Evolutionary conservation across 768 basidiomycete species (phyloP), one percentile per base, ranked within the genome.

Genomic region (Collybia sordida): DNA sequence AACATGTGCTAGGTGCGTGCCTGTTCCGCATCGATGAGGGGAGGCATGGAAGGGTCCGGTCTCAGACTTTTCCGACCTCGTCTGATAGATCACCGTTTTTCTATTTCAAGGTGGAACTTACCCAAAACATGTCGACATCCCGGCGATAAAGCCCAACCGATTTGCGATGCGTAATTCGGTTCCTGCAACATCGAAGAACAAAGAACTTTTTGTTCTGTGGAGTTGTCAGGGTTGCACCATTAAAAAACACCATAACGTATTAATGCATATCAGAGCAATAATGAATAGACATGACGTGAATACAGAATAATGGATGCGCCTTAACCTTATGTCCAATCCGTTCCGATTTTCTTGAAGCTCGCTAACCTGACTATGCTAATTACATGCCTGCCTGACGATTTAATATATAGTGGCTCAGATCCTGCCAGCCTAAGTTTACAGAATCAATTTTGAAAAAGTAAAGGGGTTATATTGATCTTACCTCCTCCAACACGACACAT

Each of bases 401-500:
- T 47, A 88, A 68, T 61, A 90, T 81, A 61, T 89, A 91, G 50
- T 88, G 66, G 58, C 80, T 82, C 52, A 91, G 72, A 70, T 90
- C 87, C 59, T 90, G 89, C 88, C 88, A 90, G 35, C 88, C 88
- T 85, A 60, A 39, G 39, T 41, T 35, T 42, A 43, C 43, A 52
- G 56, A 59, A 50, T 47, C 27, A 51, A 25, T 23, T n/a, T n/a
- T 11, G 35, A 39, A 45, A 9, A 37, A 44, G 12, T 11, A 49
- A 31, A 45, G 28, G 52, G 51, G 40, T 45, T 5, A 74, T 31
- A 31, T 12, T 12, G 31, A 31, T 31, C 31, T 61, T 56, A 85
- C 90, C 90, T 67, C 89, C 90, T 40, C 92, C 92, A 53, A 94
- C 87, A 52, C 92, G 84, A 69, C 88, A 91, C 86, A 95, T 88